Evolutionary conservation across 495 filamentous ascomycete genomes (phyloP), one percentile per base, ranked within the genome.

Genomic region (Corynascus novoguineensis): DNA sequence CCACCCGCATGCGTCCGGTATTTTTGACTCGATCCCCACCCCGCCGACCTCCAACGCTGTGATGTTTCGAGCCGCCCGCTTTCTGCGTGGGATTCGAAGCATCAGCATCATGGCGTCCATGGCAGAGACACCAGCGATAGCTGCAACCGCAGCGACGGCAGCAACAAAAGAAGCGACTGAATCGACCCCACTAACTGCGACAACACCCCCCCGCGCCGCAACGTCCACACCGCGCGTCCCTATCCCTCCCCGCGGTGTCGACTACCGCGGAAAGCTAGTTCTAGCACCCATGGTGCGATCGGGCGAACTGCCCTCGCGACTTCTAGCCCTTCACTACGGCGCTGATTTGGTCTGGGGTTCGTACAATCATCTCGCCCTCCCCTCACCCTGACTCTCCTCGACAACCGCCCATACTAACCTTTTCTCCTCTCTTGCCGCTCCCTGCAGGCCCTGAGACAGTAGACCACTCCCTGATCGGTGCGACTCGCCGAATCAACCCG

Each of bases 241-340:
- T 46, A 96, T 96, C 67, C 92, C 92, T 50, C 80, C 78, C 56
- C 87, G 86, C 68, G 92, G 92, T 53, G 90, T 95, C 68, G 92
- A 97, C 74, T 97, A 95, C 71, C 83, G 91, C 61, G 86, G 86
- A 64, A 97, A 95, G 72, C 71, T 97, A 58, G 95, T 96, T 31
- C 85, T 99, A 31, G 93, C 93, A 24, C 93, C 93, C 37, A 98
- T 98, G 93, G 93, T 98, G 24, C 86, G 93, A 35, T 92, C 88
- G 25, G 95, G 95, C 61, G 93, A 99, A 74, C 77, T 97, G 17
- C 95, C 95, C 5, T 90, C 87, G 9, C 85, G 93, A 15, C 81
- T 98, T 1, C 68, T 92, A 4, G 87, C 93, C 7, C 81, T 98
- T 19, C 85, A 95, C 63, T 97, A 98, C 68, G 93, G 93, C 45